A percentile compares a stretch with the other conserved stretches of the same genome.
Conservation (phyloP, 805 yeast genomes). For the Clavispora santaluciae region DNA sequence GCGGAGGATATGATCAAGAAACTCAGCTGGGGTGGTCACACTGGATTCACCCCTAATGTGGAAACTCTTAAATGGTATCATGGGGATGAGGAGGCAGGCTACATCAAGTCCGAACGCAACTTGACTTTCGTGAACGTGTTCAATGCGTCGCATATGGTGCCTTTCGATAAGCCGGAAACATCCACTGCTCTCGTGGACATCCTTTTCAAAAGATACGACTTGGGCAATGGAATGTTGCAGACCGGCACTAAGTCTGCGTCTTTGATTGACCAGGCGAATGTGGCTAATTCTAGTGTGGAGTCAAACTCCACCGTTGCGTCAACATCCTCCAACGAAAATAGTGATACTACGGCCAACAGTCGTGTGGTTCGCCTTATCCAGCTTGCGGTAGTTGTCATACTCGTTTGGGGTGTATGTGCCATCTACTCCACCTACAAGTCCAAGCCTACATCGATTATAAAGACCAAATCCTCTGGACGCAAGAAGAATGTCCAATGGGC, state of each 20-base stretch:
- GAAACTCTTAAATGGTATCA: constrained; percentile 39
- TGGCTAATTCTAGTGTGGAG: neutral
- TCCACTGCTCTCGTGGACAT: constrained; percentile 69
- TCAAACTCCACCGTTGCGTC: neutral
- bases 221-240: neutral
- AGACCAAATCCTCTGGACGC: constrained; percentile 26
- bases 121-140: constrained; percentile 69
- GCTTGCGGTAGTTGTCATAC: constrained; percentile 31
- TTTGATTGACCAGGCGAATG: neutral
- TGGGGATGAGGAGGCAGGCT: constrained; percentile 35
- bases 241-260: no score
- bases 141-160: constrained; percentile 91
- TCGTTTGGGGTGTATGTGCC: constrained; percentile 39
- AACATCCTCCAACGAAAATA: neutral
- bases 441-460: constrained; percentile 39
- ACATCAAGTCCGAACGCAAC: constrained; percentile 51
- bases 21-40: constrained; percentile 53
- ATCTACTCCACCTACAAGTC: constrained; percentile 34
- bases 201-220: constrained; percentile 13
- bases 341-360: no score
- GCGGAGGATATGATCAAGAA: constrained; percentile 60
- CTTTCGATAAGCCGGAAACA: constrained; percentile 68
- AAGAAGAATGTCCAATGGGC: constrained; percentile 48
- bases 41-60: constrained; percentile 44
- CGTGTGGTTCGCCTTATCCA: constrained; percentile 36